Conservation (phyloP, 768 basidiomycete species). For the Mycena olivaceomarginata region DNA sequence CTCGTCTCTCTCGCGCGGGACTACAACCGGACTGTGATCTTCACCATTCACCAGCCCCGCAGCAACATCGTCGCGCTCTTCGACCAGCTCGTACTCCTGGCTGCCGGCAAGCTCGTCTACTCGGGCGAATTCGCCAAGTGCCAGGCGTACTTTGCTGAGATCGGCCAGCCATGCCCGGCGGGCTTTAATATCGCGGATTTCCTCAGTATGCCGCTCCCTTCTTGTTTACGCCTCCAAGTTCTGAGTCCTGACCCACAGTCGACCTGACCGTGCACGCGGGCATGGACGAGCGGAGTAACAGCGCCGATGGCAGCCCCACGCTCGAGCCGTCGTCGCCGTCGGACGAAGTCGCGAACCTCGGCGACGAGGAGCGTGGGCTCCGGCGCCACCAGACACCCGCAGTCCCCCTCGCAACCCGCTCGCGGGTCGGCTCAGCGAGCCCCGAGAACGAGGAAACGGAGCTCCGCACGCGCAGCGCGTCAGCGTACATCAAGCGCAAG, state of each 20-base stretch:
- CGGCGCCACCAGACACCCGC: slow-evolving; percentile 48
- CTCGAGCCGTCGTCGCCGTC: slow-evolving; percentile 59
- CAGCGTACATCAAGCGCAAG: slow-evolving; percentile 77
- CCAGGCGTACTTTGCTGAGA: slow-evolving; percentile 86
- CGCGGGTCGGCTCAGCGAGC: slow-evolving; percentile 49
- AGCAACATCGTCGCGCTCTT: slow-evolving; percentile 98
- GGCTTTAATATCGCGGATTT: slow-evolving; percentile 99
- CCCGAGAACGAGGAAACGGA: slow-evolving; percentile 69
- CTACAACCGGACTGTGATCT: slow-evolving; percentile 96
- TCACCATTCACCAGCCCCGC: slow-evolving; percentile 98
- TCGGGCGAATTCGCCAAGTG: slow-evolving; percentile 86
- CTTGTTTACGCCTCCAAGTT: neutral
- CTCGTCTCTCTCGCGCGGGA: slow-evolving; percentile 89
- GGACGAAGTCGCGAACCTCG: slow-evolving; percentile 65
- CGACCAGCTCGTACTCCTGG: slow-evolving; percentile 92
- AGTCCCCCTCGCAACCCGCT: slow-evolving; percentile 61
- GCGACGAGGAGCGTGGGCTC: slow-evolving; percentile 85
- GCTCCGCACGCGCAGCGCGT: slow-evolving; percentile 65
- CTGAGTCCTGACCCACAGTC: slow-evolving; percentile 60
- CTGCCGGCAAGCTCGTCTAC: slow-evolving; percentile 89
- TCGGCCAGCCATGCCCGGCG: slow-evolving; percentile 90
- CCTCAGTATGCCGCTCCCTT: slow-evolving; percentile 78
- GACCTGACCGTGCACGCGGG: slow-evolving; percentile 82
- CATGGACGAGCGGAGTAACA: slow-evolving; percentile 55
- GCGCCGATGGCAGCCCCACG: slow-evolving; percentile 63